phyloP scores from a whole-genome alignment of 129 eudicot species.

The Solidago caesia region DNA sequence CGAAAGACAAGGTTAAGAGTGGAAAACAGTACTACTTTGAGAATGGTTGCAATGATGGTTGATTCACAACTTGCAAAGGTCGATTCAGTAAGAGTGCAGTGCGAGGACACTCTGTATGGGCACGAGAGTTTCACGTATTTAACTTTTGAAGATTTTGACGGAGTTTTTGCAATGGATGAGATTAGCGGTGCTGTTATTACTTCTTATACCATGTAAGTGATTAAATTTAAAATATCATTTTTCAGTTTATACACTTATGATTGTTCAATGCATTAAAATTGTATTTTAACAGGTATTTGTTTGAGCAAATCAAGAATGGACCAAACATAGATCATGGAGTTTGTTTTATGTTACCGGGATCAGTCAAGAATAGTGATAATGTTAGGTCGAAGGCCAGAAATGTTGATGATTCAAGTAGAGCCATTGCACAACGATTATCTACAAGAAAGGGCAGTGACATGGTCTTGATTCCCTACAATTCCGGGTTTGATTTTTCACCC shows the following conservation, averaged over 20 bases:
- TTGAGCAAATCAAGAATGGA: not conserved
- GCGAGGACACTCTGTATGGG: not conserved
- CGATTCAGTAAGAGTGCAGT: not conserved
- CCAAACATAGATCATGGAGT: not conserved
- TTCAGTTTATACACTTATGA: not conserved
- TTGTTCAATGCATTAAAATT: not conserved
- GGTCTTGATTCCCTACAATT: not conserved
- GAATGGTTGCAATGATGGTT: not conserved
- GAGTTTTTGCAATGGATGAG: not conserved
- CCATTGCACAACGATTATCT: not conserved
- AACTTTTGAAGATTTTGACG: not conserved
- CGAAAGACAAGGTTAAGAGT: not conserved
- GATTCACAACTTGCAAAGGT: not conserved
- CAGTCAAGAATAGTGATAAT: not conserved
- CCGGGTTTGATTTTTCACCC: not conserved
- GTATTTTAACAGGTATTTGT: not conserved
- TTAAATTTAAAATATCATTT: not conserved
- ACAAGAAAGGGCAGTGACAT: not conserved
- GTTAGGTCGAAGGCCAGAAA: not conserved
- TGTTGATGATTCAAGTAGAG: not conserved
- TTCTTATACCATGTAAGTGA: not conserved
- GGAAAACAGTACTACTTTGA: not conserved
- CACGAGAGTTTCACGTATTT: not conserved
- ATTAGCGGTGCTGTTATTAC: not conserved
- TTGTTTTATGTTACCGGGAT: not conserved